These are phyloP conservation scores for Talaromyces stipitatus DNA, from an alignment of 495 filamentous ascomycete species.

Conservation along the genomic window DNA sequence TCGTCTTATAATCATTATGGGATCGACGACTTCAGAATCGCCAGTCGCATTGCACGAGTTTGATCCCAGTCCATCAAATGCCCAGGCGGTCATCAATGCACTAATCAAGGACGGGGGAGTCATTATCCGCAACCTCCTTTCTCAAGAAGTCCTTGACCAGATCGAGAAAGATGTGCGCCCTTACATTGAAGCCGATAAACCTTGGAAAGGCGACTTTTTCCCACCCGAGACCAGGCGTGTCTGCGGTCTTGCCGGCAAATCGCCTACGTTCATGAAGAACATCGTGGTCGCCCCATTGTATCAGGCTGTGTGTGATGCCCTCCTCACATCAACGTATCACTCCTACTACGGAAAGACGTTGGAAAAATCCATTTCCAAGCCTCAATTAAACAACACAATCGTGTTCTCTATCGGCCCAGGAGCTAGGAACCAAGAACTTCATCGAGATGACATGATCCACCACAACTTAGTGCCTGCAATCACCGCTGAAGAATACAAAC, in stretches of 20 bases:
- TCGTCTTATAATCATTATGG: too few relatives aligned
- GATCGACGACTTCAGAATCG: too few relatives aligned
- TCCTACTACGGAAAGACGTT: conserved; percentile 12
- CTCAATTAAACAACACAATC: conserved; percentile 18
- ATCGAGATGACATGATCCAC: conserved; percentile 24
- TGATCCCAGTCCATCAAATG: too few relatives aligned
- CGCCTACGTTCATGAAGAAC: conserved; percentile 21
- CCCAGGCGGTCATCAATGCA: too few relatives aligned
- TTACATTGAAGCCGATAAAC: conserved; percentile 15
- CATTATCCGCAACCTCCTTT: conserved; percentile 18
- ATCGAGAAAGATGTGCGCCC: conserved; percentile 20
- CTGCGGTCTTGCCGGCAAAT: conserved; percentile 21
- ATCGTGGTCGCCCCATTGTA: conserved; percentile 6
- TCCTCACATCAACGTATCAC: not conserved
- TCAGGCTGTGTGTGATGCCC: conserved; percentile 1
- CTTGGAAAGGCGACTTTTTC: conserved; percentile 16
- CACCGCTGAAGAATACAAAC: not conserved
- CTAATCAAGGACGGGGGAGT: conserved; percentile 11
- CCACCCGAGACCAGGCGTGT: conserved; percentile 24
- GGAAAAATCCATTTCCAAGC: conserved; percentile 16
- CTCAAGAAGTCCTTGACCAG: conserved; percentile 12
- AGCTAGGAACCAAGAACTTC: conserved; percentile 21
- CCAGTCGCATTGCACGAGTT: too few relatives aligned
- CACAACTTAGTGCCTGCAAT: conserved; percentile 10
- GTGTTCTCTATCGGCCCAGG: conserved; percentile 25